Evolutionary conservation across 1,139 yeast species (phyloP), one percentile per base, ranked within the genome.

Genomic region (Candida buenavistaensis): DNA sequence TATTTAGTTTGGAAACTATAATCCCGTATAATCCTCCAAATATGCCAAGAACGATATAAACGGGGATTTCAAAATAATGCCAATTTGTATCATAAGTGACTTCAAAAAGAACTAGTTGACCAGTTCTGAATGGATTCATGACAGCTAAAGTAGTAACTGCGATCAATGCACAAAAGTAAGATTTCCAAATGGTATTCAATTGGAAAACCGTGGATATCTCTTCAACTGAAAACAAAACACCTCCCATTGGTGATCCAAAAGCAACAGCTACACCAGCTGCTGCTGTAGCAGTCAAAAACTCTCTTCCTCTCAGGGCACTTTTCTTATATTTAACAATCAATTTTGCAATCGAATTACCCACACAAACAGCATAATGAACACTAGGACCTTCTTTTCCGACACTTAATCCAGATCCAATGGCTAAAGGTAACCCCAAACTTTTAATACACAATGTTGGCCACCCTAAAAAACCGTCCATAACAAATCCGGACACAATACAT

Each of bases 251-350:
- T 0, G 97, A 84, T 37, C 89, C 89, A 61, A 90, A 90, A 0
- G 97, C 97, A 3, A 87, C 90, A 0, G 96, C 86, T 10, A 90
- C 90, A 6, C 97, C 97, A 1, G 95, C 88, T 0, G 96, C 95
- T 1, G 94, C 78, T 1, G 96, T 94, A 0, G 97, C 82, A 0
- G 81, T 75, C 23, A 78, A 55, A 40, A 76, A 75, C 39, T 78
- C 81, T 22, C 83, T 60, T 37, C 64, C 75, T 46, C 70, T 72
- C n/a, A 70, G 62, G 8, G 80, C 74, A 35, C 75, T 66, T 37
- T 59, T 59, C 29, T 60, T 58, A 45, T 74, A 76, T 39, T 59
- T 59, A 8, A 54, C 51, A 44, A 82, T 71, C n/a, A 74, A 48
- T 23, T 72, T 67, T 3, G 88, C 80, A 6, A 85, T 63, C 9